These are phyloP conservation scores for Cutaneotrichosporon cavernicola DNA, from an alignment of 1,284 basidiomycete species.

Conservation along the genomic window DNA sequence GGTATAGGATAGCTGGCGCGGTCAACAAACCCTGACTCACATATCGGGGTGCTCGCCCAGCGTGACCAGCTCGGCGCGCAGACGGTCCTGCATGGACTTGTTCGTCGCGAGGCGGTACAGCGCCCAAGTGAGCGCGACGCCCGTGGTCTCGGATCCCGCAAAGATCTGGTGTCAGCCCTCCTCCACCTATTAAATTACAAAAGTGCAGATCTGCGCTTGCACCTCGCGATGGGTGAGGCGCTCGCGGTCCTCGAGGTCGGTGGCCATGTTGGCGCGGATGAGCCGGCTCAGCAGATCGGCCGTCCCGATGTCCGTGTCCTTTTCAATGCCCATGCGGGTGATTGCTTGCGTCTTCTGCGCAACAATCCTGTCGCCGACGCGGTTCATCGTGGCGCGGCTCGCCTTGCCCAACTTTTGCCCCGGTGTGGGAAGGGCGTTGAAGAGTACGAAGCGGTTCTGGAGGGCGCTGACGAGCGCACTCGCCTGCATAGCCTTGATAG, in stretches of 20 bases:
- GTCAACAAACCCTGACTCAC: background rate
- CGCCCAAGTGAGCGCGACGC: conserved; percentile 69
- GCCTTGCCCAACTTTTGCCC: background rate
- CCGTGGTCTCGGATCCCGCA: conserved; percentile 73
- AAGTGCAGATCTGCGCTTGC: conserved; percentile 72
- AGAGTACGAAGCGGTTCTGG: conserved; percentile 47
- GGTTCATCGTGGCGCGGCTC: conserved; percentile 8
- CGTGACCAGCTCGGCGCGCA: conserved; percentile 60
- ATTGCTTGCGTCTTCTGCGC: conserved; percentile 4
- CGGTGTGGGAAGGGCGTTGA: conserved; percentile 51
- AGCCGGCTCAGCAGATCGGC: conserved; percentile 55
- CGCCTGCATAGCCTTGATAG: conserved; percentile 7
- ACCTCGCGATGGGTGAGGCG: conserved; percentile 66
- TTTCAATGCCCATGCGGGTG: conserved; percentile 41
- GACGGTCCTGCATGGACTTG: conserved; percentile 59
- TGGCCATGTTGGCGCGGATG: conserved; percentile 63
- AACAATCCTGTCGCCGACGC: conserved; percentile 8
- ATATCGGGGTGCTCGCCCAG: conserved; percentile 2
- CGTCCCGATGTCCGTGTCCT: conserved; percentile 55
- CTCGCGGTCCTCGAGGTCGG: conserved; percentile 59
- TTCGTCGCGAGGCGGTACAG: conserved; percentile 64
- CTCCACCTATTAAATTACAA: conserved; percentile 54
- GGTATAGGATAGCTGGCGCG: background rate
- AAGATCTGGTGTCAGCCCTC: conserved; percentile 35
- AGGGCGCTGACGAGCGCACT: conserved; percentile 56